These are phyloP conservation scores for Arabidopsis lyrata DNA, from an alignment of 441 rosid species.

Conservation along the genomic window DNA sequence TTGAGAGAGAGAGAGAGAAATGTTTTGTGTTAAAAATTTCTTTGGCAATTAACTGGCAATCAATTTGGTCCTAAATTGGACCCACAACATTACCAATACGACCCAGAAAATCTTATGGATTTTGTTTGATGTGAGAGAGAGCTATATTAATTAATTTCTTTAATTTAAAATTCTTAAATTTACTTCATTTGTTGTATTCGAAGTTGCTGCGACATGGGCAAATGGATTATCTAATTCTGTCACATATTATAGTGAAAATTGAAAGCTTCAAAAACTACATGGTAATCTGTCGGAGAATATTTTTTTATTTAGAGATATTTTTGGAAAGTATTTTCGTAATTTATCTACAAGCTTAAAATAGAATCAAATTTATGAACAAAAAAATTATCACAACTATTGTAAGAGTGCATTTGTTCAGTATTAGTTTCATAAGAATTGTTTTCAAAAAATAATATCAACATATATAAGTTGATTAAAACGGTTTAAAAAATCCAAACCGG, in stretches of 20 bases:
- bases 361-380: not conserved
- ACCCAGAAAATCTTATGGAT: conserved; percentile 35
- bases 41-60: conserved; percentile 64
- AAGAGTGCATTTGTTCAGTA: not conserved
- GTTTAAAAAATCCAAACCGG: too few species aligned
- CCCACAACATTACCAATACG: conserved; percentile 49
- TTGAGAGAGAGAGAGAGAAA: conserved; percentile 34
- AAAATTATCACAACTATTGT: not conserved
- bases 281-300: conserved; percentile 4
- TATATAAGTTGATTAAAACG: too few species aligned
- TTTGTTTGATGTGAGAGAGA: conserved; percentile 33
- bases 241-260: conserved; percentile 6
- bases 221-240: conserved; percentile 31
- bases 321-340: not conserved
- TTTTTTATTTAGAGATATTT: not conserved
- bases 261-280: conserved; percentile 18
- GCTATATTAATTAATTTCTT: not conserved
- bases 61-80: conserved; percentile 61
- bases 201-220: conserved; percentile 42
- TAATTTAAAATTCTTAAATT: conserved; percentile 13
- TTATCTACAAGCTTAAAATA: not conserved
- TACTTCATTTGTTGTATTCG: conserved; percentile 37
- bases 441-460: not conserved
- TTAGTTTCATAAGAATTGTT: not conserved
- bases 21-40: conserved; percentile 34